A percentile compares a stretch with the other conserved stretches of the same genome.
Conservation (phyloP, 345 rosid genomes). For the Pistacia vera region DNA sequence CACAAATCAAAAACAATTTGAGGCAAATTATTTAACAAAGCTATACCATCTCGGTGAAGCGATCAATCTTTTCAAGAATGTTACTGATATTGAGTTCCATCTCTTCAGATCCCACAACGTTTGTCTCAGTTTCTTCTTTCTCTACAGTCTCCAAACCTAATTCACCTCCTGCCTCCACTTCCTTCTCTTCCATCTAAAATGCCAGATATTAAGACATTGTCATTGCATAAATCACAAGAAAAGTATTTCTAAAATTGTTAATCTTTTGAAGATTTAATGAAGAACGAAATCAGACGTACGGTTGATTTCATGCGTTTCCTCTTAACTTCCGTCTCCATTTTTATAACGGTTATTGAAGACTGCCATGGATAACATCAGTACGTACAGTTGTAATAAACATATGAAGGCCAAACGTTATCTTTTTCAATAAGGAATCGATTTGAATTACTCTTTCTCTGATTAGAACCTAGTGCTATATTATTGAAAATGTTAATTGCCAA, state of each 20-base stretch:
- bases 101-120: slow-evolving; percentile 69
- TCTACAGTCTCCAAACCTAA: slow-evolving; percentile 36
- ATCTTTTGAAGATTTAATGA: slow-evolving; percentile 14
- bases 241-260: slow-evolving; percentile 14
- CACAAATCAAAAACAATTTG: background rate
- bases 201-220: background rate
- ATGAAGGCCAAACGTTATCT: background rate
- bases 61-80: slow-evolving; percentile 73
- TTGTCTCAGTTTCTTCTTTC: slow-evolving; percentile 57
- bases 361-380: background rate
- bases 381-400: background rate
- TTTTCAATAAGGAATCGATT: background rate
- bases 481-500: background rate
- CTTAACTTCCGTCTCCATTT: slow-evolving; percentile 54
- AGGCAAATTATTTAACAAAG: slow-evolving; percentile 3
- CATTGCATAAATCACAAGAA: slow-evolving; percentile 7
- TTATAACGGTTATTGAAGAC: background rate
- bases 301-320: slow-evolving; percentile 67
- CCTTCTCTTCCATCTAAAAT: slow-evolving; percentile 54
- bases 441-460: background rate
- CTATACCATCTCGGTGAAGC: slow-evolving; percentile 73
- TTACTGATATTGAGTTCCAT: slow-evolving; percentile 64
- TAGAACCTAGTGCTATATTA: background rate
- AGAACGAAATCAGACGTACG: slow-evolving; percentile 37
- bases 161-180: slow-evolving; percentile 37